Evolutionary conservation across 169 alveolate species (phyloP).

Genomic region (Plasmodium cynomolgi): DNA sequence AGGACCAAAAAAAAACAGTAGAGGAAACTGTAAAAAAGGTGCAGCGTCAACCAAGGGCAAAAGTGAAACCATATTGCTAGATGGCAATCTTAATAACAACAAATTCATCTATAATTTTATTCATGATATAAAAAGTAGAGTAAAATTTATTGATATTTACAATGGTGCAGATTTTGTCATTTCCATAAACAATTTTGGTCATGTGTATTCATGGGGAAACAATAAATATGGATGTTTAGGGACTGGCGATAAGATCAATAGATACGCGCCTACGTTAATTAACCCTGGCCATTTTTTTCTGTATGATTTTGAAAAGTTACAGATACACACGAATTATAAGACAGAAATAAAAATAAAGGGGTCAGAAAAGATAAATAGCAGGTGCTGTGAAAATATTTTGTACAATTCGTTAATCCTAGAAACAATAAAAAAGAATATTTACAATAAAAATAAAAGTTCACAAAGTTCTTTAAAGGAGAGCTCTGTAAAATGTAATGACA

Average conservation of each 20-base stretch:
- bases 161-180: slow-evolving; percentile 68
- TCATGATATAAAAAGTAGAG: slow-evolving; percentile 60
- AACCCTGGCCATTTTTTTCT: slow-evolving; percentile 71
- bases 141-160: slow-evolving; percentile 57
- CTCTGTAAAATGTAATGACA: slow-evolving; percentile 29
- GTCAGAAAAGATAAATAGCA: slow-evolving; percentile 22
- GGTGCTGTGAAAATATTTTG: slow-evolving; percentile 51
- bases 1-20: not conserved
- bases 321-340: slow-evolving; percentile 63
- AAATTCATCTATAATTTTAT: slow-evolving; percentile 67
- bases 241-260: slow-evolving; percentile 63
- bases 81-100: slow-evolving; percentile 38
- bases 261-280: slow-evolving; percentile 65
- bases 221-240: slow-evolving; percentile 72
- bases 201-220: slow-evolving; percentile 73
- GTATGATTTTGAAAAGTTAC: slow-evolving; percentile 70
- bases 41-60: slow-evolving; percentile 26
- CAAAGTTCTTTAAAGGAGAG: slow-evolving; percentile 40
- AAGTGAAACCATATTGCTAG: slow-evolving; percentile 26
- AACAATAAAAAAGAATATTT: slow-evolving; percentile 48
- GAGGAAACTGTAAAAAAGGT: slow-evolving; percentile 41
- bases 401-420: slow-evolving; percentile 57
- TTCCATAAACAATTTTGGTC: slow-evolving; percentile 71
- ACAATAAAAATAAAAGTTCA: slow-evolving; percentile 36
- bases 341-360: slow-evolving; percentile 59